Percentiles rank a stretch among this genome's conserved stretches.
Evolutionary conservation across 352 stramenopile species (phyloP).

Genomic region (Globisporangium nagaii): DNA sequence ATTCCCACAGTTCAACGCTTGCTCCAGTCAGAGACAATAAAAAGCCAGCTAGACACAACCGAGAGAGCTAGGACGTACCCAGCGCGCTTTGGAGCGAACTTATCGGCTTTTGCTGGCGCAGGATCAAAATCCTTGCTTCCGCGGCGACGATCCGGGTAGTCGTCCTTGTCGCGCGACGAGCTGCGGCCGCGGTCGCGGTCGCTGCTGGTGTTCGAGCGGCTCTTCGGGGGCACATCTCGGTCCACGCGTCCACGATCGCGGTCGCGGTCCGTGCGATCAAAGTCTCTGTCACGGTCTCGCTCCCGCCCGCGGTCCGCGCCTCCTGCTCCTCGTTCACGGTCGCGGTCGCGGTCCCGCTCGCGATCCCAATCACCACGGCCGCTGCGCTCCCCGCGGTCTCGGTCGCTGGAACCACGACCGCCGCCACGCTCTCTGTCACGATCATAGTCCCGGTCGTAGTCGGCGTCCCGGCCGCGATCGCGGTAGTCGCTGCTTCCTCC

Average conservation of each 20-base stretch:
- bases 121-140: conserved; percentile 41
- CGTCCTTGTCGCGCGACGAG: conserved; percentile 21
- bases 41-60: not conserved
- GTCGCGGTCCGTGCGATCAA: conserved; percentile 18
- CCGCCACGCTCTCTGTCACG: conserved; percentile 15
- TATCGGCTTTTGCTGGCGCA: conserved; percentile 13
- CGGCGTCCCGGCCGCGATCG: conserved; percentile 6
- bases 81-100: conserved; percentile 23
- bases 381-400: conserved; percentile 10
- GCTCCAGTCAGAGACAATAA: not conserved
- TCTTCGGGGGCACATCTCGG: conserved; percentile 22
- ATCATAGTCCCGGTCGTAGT: conserved; percentile 16
- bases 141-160: conserved; percentile 24
- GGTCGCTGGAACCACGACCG: not conserved
- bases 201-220: conserved; percentile 26
- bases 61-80: conserved; percentile 12
- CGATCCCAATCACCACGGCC: conserved; percentile 17
- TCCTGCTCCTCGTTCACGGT: conserved; percentile 26
- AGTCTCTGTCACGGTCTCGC: conserved; percentile 27
- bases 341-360: conserved; percentile 20
- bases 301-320: conserved; percentile 23
- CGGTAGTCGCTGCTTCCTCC: conserved; percentile 11
- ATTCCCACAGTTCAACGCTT: not conserved
- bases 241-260: conserved; percentile 25
- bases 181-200: conserved; percentile 15